phyloP scores from a whole-genome alignment of 345 rosid genomes.

The Lumnitzera littorea region DNA sequence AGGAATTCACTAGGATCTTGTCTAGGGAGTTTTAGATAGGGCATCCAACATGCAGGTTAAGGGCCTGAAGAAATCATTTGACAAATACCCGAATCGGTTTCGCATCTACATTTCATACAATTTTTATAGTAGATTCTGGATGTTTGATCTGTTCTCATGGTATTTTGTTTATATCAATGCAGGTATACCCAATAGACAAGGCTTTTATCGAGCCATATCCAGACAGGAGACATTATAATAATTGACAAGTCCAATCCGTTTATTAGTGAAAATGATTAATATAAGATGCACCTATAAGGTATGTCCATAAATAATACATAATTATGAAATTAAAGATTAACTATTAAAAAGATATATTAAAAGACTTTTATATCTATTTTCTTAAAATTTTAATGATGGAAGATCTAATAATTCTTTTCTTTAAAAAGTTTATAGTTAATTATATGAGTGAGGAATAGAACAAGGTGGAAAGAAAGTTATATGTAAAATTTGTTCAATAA shows the following conservation, averaged over 20 bases:
- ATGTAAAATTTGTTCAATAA: too few relatives aligned
- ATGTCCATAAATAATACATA: too few relatives aligned
- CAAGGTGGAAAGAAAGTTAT: too few relatives aligned
- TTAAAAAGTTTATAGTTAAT: too few relatives aligned
- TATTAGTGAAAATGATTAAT: background rate
- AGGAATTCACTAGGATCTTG: slow-evolving; percentile 96
- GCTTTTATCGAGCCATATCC: slow-evolving; percentile 98
- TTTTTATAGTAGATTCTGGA: background rate
- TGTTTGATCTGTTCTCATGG: slow-evolving; percentile 7
- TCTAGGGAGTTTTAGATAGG: slow-evolving; percentile 79
- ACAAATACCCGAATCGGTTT: slow-evolving; percentile 95
- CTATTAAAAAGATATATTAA: too few relatives aligned
- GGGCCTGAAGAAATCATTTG: slow-evolving; percentile 99
- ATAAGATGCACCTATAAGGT: too few relatives aligned
- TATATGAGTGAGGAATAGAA: too few relatives aligned
- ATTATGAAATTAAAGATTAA: too few relatives aligned
- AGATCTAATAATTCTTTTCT: too few relatives aligned
- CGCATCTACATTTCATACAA: slow-evolving; percentile 13
- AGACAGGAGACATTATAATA: slow-evolving; percentile 90
- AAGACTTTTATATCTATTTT: too few relatives aligned
- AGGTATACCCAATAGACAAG: slow-evolving; percentile 99
- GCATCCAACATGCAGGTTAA: slow-evolving; percentile 95
- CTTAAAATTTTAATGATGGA: too few relatives aligned
- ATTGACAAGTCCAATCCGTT: slow-evolving; percentile 95
- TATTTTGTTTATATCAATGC: slow-evolving; percentile 5